Conservation (phyloP, 2,329 filamentous ascomycete species). For the Coleophoma crateriformis region DNA sequence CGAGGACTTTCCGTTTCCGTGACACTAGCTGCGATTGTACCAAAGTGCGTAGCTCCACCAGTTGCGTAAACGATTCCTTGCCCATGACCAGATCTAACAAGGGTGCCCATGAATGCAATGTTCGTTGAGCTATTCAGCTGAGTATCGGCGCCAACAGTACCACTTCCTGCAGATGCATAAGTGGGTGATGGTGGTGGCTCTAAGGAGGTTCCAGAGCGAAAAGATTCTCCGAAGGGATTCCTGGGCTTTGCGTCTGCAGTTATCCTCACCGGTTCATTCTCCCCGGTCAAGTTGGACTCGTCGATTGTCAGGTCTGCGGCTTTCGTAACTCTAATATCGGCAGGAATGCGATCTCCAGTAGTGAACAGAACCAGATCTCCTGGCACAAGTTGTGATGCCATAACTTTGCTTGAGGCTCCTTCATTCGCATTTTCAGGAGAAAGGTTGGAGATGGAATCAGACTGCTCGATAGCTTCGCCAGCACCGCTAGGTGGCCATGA, state of each 20-base stretch:
- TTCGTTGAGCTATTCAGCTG: slow-evolving; percentile 74
- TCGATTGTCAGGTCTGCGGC: slow-evolving; percentile 89
- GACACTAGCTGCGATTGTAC: slow-evolving; percentile 89
- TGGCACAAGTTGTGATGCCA: slow-evolving; percentile 80
- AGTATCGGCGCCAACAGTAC: slow-evolving; percentile 58
- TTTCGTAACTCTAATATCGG: slow-evolving; percentile 89
- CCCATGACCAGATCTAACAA: slow-evolving; percentile 91
- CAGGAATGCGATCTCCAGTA: slow-evolving; percentile 92
- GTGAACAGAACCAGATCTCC: slow-evolving; percentile 92
- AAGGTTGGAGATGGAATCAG: slow-evolving; percentile 8
- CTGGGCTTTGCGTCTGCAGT: slow-evolving; percentile 53
- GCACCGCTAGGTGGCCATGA: slow-evolving; percentile 41
- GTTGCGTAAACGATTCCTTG: slow-evolving; percentile 97
- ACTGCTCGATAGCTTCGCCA: slow-evolving; percentile 15
- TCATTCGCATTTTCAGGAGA: slow-evolving; percentile 46
- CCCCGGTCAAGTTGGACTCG: slow-evolving; percentile 92
- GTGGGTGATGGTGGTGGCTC: slow-evolving; percentile 46
- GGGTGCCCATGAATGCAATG: slow-evolving; percentile 95
- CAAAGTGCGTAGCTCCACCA: slow-evolving; percentile 89
- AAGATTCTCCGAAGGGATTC: slow-evolving; percentile 27
- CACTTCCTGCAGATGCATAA: slow-evolving; percentile 51
- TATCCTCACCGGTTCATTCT: slow-evolving; percentile 89
- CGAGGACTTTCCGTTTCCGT: slow-evolving; percentile 93
- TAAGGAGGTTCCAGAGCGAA: slow-evolving; percentile 17
- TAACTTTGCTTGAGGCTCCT: slow-evolving; percentile 74